Evolutionary conservation across 2,329 filamentous ascomycete genomes (phyloP).

Genomic region (Lasiodiplodia sp.): DNA sequence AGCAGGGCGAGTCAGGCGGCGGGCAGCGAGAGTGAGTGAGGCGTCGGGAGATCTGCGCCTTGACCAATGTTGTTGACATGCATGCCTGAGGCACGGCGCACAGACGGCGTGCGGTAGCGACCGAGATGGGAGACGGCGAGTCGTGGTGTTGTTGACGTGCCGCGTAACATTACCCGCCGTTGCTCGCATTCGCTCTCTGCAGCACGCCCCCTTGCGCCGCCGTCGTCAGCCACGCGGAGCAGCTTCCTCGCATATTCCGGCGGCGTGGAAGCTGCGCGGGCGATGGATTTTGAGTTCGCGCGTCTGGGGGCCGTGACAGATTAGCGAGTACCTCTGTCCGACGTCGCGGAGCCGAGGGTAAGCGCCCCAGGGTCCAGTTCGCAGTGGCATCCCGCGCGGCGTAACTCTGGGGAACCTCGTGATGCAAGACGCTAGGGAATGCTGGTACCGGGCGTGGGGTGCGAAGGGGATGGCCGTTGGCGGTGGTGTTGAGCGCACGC

Average conservation of each 20-base stretch:
- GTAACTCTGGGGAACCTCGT: constrained; percentile 2
- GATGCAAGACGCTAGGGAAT: not conserved
- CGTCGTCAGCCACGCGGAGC: constrained; percentile 3
- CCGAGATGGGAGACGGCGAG: constrained; percentile 10
- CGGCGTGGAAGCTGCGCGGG: constrained; percentile 3
- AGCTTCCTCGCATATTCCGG: constrained; percentile 4
- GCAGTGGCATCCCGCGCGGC: constrained; percentile 7
- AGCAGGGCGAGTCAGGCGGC: constrained; percentile 22
- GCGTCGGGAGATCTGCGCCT: constrained; percentile 25
- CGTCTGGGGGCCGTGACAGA: not conserved
- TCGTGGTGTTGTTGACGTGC: not conserved
- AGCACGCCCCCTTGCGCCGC: too few species aligned
- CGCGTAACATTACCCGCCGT: constrained; percentile 18
- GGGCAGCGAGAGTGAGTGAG: constrained; percentile 14
- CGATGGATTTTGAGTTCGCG: constrained; percentile 9
- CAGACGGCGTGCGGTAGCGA: constrained; percentile 18
- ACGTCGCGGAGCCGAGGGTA: not conserved
- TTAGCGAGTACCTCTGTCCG: not conserved
- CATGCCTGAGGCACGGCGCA: constrained; percentile 11
- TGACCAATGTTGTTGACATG: constrained; percentile 13
- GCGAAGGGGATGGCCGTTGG: not conserved
- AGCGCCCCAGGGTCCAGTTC: constrained; percentile 14
- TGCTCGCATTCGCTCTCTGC: constrained; percentile 8
- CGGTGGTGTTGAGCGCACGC: constrained; percentile 10
- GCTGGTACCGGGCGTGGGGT: not conserved